phyloP scores from a whole-genome alignment of 805 yeast genomes.

The Pichia manshurica region DNA sequence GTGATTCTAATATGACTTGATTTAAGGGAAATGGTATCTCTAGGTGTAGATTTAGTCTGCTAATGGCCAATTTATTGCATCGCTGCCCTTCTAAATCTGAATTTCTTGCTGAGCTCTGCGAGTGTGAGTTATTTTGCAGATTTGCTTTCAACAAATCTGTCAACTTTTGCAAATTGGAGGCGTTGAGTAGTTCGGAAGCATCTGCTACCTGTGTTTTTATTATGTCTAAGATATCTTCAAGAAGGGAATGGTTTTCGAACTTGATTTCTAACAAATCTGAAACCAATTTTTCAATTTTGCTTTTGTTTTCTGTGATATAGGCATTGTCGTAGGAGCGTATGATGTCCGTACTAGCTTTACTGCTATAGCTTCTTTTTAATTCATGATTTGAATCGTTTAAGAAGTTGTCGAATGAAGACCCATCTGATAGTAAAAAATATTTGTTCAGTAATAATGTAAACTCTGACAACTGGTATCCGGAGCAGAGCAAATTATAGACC shows the following conservation, averaged over 20 bases:
- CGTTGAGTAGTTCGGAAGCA: conserved; percentile 44
- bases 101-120: conserved; percentile 10
- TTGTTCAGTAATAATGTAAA: conserved; percentile 48
- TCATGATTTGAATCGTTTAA: conserved; percentile 47
- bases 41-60: conserved; percentile 50
- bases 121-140: conserved; percentile 25
- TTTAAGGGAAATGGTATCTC: conserved; percentile 85
- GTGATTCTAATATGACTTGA: conserved; percentile 63
- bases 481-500: conserved; percentile 50
- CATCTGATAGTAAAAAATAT: conserved; percentile 51
- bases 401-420: conserved; percentile 47
- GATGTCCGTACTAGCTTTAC: conserved; percentile 29
- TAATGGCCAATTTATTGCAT: conserved; percentile 39
- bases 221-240: conserved; percentile 39
- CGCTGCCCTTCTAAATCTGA: conserved; percentile 18
- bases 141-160: conserved; percentile 41
- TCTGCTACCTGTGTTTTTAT: conserved; percentile 50
- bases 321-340: conserved; percentile 26
- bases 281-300: neutral
- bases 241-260: conserved; percentile 18
- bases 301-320: conserved; percentile 14
- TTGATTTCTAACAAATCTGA: conserved; percentile 1
- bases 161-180: conserved; percentile 39
- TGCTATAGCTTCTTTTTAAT: conserved; percentile 34
- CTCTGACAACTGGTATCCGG: conserved; percentile 50